Evolutionary conservation across 2,329 filamentous ascomycete genomes (phyloP).

Genomic region (Diplodia scrobiculata): DNA sequence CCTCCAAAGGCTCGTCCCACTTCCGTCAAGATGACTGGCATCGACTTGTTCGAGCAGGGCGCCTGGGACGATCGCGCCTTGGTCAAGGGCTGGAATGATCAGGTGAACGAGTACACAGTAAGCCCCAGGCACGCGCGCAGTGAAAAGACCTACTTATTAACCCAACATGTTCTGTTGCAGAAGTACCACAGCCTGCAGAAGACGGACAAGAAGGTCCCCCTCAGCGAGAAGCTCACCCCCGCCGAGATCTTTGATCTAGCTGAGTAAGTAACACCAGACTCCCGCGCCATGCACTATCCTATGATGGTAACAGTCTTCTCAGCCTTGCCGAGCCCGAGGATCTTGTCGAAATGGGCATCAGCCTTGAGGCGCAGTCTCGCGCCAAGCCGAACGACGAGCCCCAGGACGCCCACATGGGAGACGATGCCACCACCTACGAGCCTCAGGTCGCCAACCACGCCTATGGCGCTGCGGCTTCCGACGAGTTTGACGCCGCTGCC

Average conservation of each 20-base stretch:
- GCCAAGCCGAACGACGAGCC: constrained; percentile 13
- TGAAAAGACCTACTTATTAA: neutral
- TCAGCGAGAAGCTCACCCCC: neutral
- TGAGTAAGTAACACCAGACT: neutral
- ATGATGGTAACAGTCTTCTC: constrained; percentile 32
- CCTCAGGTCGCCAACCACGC: neutral
- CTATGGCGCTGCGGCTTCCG: neutral
- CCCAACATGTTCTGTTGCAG: constrained; percentile 31
- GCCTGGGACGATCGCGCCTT: constrained; percentile 46
- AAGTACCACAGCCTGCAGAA: constrained; percentile 45
- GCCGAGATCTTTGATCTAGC: constrained; percentile 2
- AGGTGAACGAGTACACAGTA: constrained; percentile 44
- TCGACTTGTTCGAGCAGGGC: constrained; percentile 22
- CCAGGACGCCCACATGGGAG: neutral
- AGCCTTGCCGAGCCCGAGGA: constrained; percentile 36
- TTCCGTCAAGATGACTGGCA: neutral
- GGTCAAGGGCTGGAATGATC: constrained; percentile 42
- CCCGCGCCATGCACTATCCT: neutral
- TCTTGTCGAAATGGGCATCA: constrained; percentile 31
- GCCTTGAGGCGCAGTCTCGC: neutral
- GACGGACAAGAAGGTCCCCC: constrained; percentile 36
- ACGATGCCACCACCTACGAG: constrained; percentile 1
- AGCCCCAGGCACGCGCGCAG: neutral
- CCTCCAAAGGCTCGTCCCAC: neutral
- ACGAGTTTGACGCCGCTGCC: constrained; percentile 3